A percentile compares a stretch with the other conserved stretches of the same genome.
Evolutionary conservation across 371 early-diverging fungal species (phyloP).

Genomic region (Rhizopus stolonifer): DNA sequence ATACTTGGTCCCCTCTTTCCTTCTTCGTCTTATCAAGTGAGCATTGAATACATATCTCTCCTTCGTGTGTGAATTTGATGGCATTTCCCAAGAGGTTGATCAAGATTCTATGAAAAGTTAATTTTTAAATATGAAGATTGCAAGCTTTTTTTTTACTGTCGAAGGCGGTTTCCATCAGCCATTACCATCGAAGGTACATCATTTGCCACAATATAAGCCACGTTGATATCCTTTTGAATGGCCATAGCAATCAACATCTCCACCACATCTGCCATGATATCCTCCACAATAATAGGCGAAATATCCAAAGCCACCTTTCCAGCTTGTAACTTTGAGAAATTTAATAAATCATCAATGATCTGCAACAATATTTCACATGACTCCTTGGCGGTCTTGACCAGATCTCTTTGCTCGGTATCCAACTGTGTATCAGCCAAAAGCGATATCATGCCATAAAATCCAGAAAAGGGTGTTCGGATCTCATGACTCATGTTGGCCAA

Average conservation of each 20-base stretch:
- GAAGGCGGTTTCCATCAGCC: conserved; percentile 50
- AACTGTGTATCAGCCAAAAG: conserved; percentile 52
- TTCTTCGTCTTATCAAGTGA: conserved; percentile 26
- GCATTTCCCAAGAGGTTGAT: conserved; percentile 46
- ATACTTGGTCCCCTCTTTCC: conserved; percentile 9
- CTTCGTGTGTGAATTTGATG: conserved; percentile 60
- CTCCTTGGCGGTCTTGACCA: conserved; percentile 59
- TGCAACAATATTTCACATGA: conserved; percentile 60
- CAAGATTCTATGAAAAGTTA: conserved; percentile 27
- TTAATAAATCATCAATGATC: conserved; percentile 63
- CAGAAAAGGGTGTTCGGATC: conserved; percentile 58
- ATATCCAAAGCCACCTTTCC: conserved; percentile 59
- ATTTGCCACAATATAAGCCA: conserved; percentile 42
- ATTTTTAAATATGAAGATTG: too few species aligned
- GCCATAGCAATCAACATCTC: conserved; percentile 57
- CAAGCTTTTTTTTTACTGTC: conserved; percentile 26
- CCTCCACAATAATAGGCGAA: conserved; percentile 49
- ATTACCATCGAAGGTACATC: conserved; percentile 38
- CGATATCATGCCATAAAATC: conserved; percentile 61
- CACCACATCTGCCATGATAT: conserved; percentile 54
- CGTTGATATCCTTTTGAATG: conserved; percentile 48
- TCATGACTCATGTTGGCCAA: conserved; percentile 62
- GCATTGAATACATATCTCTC: conserved; percentile 49
- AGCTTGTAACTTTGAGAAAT: conserved; percentile 65
- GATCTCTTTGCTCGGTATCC: conserved; percentile 55